Base-by-base conservation (phyloP, 2,329 filamentous ascomycete genomes). In the Pezicula neosporulosa region DNA sequence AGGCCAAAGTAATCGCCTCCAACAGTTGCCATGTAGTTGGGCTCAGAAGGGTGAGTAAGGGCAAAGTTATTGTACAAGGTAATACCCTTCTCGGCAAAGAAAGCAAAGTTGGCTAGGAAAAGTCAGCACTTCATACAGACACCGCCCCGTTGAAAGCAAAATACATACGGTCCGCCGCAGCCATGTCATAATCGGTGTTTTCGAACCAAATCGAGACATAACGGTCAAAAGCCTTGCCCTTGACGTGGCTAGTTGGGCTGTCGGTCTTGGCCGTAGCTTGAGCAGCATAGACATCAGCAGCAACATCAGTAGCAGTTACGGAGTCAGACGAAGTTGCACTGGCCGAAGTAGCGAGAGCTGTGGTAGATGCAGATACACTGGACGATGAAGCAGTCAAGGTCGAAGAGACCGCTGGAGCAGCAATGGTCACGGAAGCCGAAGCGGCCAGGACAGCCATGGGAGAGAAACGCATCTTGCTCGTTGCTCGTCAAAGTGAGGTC, bases 181-280 rank as follows among this genome's bases (percentile, higher is more conserved):
- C 82, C 62, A 83, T 79, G 48, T 81, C 77, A 58, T 80, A 91
- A 68, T 85, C 77, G 45, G 84, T 88, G 66, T 92, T 92, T 72
- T 92, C 89, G 44, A 90, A 77, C 84, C 86, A 92, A 67, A 92
- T 83, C 51, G 83, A 80, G 50, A 83, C 82, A 55, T 89, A 80
- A 15, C 88, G 82, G 64, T 90, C 80, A 64, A 92, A 92, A 0
- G 77, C 82, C 64, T 85, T 82, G 55, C 89, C 89, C 64, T 82
- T 77, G 47, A 91, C 82, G 61, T 82, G 66, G 65, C 77, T 84
- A 30, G 77, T 82, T 2, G 84, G 82, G 54, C 80, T 82, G 54
- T 71, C 69, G 1, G 83, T 83, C 63, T 76, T 74, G 10, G 82
- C 83, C 1, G 80, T 86, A 7, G 83, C 83, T 47, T 75, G 76